These are phyloP conservation scores for Fusarium avenaceum DNA, from an alignment of 2,329 filamentous ascomycete genomes.

Conservation along the genomic window DNA sequence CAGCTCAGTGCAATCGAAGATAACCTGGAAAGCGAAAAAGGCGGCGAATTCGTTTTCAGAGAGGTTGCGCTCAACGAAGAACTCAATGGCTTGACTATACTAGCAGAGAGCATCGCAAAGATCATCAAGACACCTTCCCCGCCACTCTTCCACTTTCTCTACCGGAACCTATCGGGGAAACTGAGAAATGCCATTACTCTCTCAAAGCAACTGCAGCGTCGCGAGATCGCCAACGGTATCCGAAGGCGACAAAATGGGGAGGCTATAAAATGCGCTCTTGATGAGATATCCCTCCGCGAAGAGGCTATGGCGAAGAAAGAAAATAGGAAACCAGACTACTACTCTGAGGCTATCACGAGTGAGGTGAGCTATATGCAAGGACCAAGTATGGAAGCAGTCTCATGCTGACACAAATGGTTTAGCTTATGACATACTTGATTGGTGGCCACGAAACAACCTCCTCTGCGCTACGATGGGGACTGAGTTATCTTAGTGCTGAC, in stretches of 20 bases:
- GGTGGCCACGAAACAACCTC: slow-evolving; percentile 38
- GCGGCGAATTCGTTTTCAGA: slow-evolving; percentile 1
- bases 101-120: slow-evolving; percentile 21
- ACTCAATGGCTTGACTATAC: slow-evolving; percentile 5
- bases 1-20: background rate
- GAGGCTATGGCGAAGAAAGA: slow-evolving; percentile 30
- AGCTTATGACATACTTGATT: slow-evolving; percentile 32
- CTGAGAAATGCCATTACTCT: slow-evolving; percentile 14
- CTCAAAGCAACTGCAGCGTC: background rate
- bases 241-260: slow-evolving; percentile 17
- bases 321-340: slow-evolving; percentile 18
- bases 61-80: slow-evolving; percentile 20
- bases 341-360: slow-evolving; percentile 25
- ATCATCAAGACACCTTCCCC: slow-evolving; percentile 23
- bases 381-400: background rate
- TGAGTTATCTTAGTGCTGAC: slow-evolving; percentile 27
- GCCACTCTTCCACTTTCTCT: slow-evolving; percentile 19
- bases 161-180: slow-evolving; percentile 3
- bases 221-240: slow-evolving; percentile 22
- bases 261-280: slow-evolving; percentile 27
- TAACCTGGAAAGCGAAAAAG: accelerated
- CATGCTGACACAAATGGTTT: accelerated
- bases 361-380: background rate
- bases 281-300: slow-evolving; percentile 29
- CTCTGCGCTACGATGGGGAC: slow-evolving; percentile 24